A percentile compares a stretch with the other conserved stretches of the same genome.
phyloP scores from a whole-genome alignment of 2,329 filamentous ascomycete genomes.

The Penicillium sp. region DNA sequence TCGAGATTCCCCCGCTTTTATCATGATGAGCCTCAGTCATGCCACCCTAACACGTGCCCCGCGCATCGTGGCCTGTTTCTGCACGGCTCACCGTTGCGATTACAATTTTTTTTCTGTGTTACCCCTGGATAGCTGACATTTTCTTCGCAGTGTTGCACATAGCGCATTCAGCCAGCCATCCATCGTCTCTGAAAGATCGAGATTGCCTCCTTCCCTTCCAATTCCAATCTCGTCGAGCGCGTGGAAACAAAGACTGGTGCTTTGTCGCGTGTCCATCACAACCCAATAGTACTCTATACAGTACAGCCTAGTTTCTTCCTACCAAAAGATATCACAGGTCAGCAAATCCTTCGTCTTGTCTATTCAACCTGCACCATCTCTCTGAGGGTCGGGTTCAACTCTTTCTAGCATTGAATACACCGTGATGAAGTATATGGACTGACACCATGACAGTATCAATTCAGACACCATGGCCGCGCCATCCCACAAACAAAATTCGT shows the following conservation, averaged over 20 bases:
- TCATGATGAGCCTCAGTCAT: constrained; percentile 16
- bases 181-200: constrained; percentile 9
- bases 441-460: constrained; percentile 7
- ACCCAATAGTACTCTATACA: neutral
- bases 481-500: constrained; percentile 24
- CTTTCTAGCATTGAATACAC: neutral
- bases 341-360: neutral
- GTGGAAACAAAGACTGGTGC: constrained; percentile 20
- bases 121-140: neutral
- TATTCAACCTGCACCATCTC: neutral
- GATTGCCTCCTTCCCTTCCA: neutral
- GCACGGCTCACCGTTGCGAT: neutral
- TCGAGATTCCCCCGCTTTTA: constrained; percentile 1
- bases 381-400: neutral
- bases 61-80: constrained; percentile 5
- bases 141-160: constrained; percentile 14
- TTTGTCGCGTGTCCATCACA: constrained; percentile 14
- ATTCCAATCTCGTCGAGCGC: constrained; percentile 4
- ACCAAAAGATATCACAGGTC: constrained; percentile 10
- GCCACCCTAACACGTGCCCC: constrained; percentile 17
- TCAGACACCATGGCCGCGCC: constrained; percentile 47
- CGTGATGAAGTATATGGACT: neutral
- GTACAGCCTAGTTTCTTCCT: constrained; percentile 1
- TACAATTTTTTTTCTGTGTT: neutral
- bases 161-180: constrained; percentile 8